Evolutionary conservation across 1,284 basidiomycete genomes (phyloP), one percentile per base, ranked within the genome.

Genomic region (Ustilago esculenta): DNA sequence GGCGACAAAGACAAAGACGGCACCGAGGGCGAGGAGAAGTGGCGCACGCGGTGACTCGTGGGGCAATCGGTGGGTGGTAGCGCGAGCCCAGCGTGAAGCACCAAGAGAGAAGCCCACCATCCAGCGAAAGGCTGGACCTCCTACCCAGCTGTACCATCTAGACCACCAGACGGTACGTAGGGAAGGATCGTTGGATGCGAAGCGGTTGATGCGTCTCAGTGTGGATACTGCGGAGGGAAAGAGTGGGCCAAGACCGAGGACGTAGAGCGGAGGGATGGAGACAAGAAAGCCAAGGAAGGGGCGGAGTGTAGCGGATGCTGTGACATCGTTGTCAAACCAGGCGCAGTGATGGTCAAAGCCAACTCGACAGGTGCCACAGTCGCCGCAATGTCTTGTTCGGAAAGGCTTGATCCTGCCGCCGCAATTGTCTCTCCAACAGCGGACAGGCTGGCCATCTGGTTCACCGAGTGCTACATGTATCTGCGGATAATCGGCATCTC

Each of bases 321-420:
- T 48, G 14, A 71, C 48, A 36, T 71, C 68, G 54, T 71, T 67
- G 37, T 71, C 68, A 46, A 71, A 71, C 68, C 68, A 71, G 0
- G 68, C 63, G n/a, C 68, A 71, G 50, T 71, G 68, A n/a, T 71
- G 68, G 42, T 71, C 68, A 39, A 71, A 66, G 2, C 63, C 68
- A 1, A 66, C 46, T 1, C 68, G 40, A 12, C 68, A 71, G 14
- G 25, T 41, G 18, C 58, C 63, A 36, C 68, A 71, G 32, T 71
- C 68, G 27, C 68, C 68, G 42, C 68, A 71, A 39, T 71, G 68
- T 0, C 68, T 43, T 29, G 50, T 66, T 2, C 68, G 48, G 12
- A 57, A 58, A 0, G 46, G 12, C 17, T 65, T 66, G 37, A 49
- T 21, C 12, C 54, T n/a, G 8, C 58, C 68, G 4, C 17, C n/a